Percentiles rank a stretch among this genome's conserved stretches.
These are phyloP conservation scores for Hypoxylon sp. DNA, from an alignment of 2,329 filamentous ascomycete genomes.

Conservation along the genomic window DNA sequence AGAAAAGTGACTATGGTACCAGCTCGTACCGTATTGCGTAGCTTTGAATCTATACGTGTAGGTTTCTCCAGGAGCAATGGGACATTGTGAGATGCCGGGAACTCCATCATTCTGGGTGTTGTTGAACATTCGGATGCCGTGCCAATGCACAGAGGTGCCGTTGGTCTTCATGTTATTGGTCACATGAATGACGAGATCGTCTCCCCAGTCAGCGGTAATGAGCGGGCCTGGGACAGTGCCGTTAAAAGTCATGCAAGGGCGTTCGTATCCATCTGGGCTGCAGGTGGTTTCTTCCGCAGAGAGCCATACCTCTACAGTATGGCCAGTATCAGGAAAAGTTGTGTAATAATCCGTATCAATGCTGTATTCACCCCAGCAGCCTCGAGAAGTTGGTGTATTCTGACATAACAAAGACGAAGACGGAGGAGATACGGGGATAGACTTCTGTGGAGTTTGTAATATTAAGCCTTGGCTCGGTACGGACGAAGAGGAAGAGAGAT, in stretches of 20 bases:
- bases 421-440: constrained; percentile 8
- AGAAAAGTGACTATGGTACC: constrained; percentile 72
- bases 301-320: constrained; percentile 13
- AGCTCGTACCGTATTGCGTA: constrained; percentile 70
- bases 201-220: constrained; percentile 68
- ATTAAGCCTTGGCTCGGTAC: constrained; percentile 1
- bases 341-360: constrained; percentile 12
- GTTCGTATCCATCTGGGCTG: constrained; percentile 14
- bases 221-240: constrained; percentile 73
- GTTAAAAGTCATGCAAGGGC: constrained; percentile 57
- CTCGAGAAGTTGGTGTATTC: constrained; percentile 5
- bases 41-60: constrained; percentile 71
- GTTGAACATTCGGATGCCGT: constrained; percentile 65
- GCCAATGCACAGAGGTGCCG: constrained; percentile 64
- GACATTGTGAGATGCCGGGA: constrained; percentile 50
- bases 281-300: constrained; percentile 7
- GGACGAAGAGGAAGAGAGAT: background rate
- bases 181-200: constrained; percentile 62
- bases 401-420: constrained; percentile 12
- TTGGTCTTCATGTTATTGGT: constrained; percentile 64
- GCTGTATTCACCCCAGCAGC: constrained; percentile 15
- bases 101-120: constrained; percentile 53
- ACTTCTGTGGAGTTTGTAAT: constrained; percentile 8
- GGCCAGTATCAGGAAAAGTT: constrained; percentile 8
- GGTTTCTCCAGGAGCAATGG: constrained; percentile 63